Evolutionary conservation across 225 moss, liverwort and hornwort genomes (phyloP), one percentile per base, ranked within the genome.

Genomic region (Takakia lepidozioides): DNA sequence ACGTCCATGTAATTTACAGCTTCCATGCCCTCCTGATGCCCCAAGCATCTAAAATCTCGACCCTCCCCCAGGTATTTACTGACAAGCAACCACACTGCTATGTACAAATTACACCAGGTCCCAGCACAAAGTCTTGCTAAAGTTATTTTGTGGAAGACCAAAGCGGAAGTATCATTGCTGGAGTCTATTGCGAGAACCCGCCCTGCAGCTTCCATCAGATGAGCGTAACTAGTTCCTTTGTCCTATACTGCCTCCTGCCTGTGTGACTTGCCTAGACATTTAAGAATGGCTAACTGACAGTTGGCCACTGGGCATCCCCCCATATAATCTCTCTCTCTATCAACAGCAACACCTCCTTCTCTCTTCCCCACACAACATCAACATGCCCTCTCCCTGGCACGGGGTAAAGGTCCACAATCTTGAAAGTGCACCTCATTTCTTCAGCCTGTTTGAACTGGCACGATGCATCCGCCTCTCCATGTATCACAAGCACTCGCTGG

Each of bases 321-420:
- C 49, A 59, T 3, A 29, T 59, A 15, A 85, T 72, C 8, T 74
- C 81, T 19, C 53, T 67, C 32, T 72, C 78, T 11, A 85, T 63
- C 29, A 71, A 25, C 48, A 16, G 13, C 1, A 69, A 57, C 6
- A 69, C 74, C 61, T 85, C 70, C 10, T 38, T 46, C 0, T 74
- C 64, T 46, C 81, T 52, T 16, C 81, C 82, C 45, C 61, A 78
- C 29, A 85, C 71, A 0, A 85, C 61, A 51, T 85, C 78, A 9
- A 85, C 82, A 24, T 85, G 85, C 21, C 85, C 85, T 51, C 66
- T 85, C 29, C 59, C 75, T 0, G 72, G 74, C 5, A 72, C 74
- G 0, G 64, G 56, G 29, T 71, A 60, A 1, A 86, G 54, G 54
- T 69, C 44, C 25, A 86, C 75, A n/a, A 75, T 86, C 0, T 60